These are phyloP conservation scores for Synchytrium microbalum DNA, from an alignment of 371 early-diverging fungal species.

Conservation along the genomic window DNA sequence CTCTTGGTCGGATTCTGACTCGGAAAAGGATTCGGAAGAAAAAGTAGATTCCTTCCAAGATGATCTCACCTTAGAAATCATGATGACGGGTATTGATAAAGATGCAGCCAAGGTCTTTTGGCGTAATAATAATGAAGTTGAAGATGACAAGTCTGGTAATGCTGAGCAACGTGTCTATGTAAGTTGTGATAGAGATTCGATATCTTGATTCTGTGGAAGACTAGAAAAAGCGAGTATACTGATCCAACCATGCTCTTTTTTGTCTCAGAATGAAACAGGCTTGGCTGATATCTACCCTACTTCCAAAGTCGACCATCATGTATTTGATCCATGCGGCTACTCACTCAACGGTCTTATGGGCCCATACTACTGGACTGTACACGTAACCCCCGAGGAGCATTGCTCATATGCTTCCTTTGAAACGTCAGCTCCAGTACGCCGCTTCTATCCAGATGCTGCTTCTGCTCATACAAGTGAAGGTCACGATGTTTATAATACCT, in stretches of 20 bases:
- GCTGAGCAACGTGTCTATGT: constrained; percentile 34
- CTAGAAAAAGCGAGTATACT: too few relatives aligned
- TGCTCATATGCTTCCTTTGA: constrained; percentile 97
- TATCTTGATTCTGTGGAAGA: too few relatives aligned
- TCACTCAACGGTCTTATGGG: constrained; percentile 77
- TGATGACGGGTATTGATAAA: constrained; percentile 82
- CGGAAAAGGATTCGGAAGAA: constrained; percentile 5
- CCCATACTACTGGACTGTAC: constrained; percentile 84
- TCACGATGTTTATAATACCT: constrained; percentile 40
- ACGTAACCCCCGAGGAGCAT: constrained; percentile 94
- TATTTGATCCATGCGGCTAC: constrained; percentile 91
- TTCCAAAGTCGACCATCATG: constrained; percentile 68
- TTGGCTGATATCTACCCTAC: constrained; percentile 67
- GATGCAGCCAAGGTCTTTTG: constrained; percentile 66
- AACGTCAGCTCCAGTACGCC: constrained; percentile 68
- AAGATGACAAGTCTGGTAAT: constrained; percentile 18
- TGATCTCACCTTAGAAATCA: constrained; percentile 80
- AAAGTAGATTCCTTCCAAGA: constrained; percentile 49
- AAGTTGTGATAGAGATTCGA: too few relatives aligned
- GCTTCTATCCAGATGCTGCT: constrained; percentile 19
- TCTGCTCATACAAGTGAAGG: constrained; percentile 6
- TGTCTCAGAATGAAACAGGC: constrained; percentile 55
- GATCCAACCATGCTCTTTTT: background rate
- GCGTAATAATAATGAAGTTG: constrained; percentile 29
- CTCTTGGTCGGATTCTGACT: constrained; percentile 10